Base-by-base conservation (phyloP, 495 filamentous ascomycete genomes). In the Rhizodiscina lignyota region DNA sequence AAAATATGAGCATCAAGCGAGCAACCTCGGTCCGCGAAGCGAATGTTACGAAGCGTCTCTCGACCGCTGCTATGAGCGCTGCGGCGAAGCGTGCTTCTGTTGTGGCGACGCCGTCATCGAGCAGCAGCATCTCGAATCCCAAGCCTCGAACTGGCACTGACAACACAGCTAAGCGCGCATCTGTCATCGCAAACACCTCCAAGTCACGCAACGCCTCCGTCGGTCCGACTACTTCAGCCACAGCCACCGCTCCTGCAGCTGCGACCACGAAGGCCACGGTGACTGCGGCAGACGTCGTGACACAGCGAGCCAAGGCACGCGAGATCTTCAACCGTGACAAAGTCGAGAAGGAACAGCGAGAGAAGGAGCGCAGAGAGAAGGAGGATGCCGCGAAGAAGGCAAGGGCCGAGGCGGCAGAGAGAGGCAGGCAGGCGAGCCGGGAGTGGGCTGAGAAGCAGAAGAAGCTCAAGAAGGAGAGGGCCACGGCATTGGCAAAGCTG, bases 371-470 rank as follows among this genome's bases (percentile, higher is more conserved):
- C 21, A 19, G 37, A 23, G 45, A 44, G 32, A 51, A 51, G 23
- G 48, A 51, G 24, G 48, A 51, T 4, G 48, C 42, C 17, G 48
- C 48, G 12, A 43, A 42, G 38, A 30, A 31, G 20, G 48, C 48
- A 37, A 43, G 48, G 24, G 48, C 47, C 2, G 47, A 49, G 45
- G 78, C 78, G 6, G 74, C 77, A 0, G 77, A 82, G 54, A 51
- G 74, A 38, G 72, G 72, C 11, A 57, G 76, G 36, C 53, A 63
- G 47, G 59, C 68, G 33, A 73, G 71, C 37, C 54, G 77, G 22
- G 70, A 75, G 54, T 83, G 77, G 77, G 76, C 75, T 3, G 73
- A 77, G 55, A 76, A 65, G 59, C 68, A 79, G 59, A n/a, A n/a
- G n/a, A n/a, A n/a, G n/a, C n/a, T n/a, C n/a, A n/a, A n/a, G n/a